Percentiles rank a stretch among this genome's conserved stretches.
Conservation (phyloP, 257 asterid genomes). For the Mitragyna speciosa region DNA sequence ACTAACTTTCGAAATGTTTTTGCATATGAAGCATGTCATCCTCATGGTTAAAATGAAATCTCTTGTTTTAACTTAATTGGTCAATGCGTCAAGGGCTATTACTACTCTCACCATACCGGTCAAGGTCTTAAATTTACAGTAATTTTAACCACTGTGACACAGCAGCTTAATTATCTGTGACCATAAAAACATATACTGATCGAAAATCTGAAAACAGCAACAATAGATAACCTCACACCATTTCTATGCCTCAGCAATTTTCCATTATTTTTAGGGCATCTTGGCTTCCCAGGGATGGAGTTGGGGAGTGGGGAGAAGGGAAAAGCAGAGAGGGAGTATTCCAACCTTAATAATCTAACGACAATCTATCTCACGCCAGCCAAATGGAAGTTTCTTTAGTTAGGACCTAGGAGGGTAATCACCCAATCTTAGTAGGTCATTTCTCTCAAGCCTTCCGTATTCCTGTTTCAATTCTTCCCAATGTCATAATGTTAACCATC, state of each 20-base stretch:
- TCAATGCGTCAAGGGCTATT: background rate
- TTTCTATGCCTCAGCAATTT: background rate
- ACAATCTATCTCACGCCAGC: background rate
- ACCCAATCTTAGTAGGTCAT: background rate
- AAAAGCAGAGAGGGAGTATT: background rate
- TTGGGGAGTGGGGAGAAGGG: background rate
- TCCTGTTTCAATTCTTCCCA: background rate
- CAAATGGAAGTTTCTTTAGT: background rate
- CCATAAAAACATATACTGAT: background rate
- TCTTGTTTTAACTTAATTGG: background rate
- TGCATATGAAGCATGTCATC: background rate
- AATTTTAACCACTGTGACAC: background rate
- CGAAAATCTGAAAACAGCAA: background rate
- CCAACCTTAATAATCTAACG: background rate
- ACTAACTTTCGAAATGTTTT: background rate
- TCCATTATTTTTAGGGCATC: background rate
- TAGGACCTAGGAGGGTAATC: background rate
- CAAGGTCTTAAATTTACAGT: background rate
- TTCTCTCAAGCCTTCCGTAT: background rate
- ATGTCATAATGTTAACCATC: background rate
- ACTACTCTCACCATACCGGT: background rate
- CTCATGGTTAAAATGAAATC: background rate
- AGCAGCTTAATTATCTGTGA: background rate
- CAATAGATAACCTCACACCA: background rate
- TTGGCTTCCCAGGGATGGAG: background rate